Evolutionary conservation across 805 yeast genomes (phyloP).

Genomic region (Candida corydali): DNA sequence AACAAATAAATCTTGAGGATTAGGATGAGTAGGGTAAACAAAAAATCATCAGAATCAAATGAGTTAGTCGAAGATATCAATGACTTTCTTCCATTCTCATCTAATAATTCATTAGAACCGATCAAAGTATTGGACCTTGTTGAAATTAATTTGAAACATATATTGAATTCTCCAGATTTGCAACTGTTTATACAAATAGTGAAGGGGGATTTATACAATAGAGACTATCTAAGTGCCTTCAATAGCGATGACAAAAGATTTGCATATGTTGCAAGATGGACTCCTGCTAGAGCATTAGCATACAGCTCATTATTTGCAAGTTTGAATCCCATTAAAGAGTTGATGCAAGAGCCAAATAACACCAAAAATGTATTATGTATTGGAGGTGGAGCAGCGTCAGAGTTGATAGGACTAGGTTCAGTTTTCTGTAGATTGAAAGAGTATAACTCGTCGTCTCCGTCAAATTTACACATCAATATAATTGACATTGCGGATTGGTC

Average conservation of each 20-base stretch:
- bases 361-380: constrained; percentile 50
- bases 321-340: constrained; percentile 36
- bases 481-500: constrained; percentile 83
- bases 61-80: neutral
- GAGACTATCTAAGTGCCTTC: constrained; percentile 73
- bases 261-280: constrained; percentile 83
- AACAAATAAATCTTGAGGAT: neutral
- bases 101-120: constrained; percentile 30
- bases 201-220: constrained; percentile 61
- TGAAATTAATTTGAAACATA: constrained; percentile 25
- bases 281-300: constrained; percentile 75
- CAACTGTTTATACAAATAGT: constrained; percentile 57
- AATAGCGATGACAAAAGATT: constrained; percentile 55
- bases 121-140: constrained; percentile 34
- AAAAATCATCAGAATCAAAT: neutral
- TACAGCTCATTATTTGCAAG: constrained; percentile 64
- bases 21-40: neutral
- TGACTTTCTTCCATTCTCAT: constrained; percentile 27
- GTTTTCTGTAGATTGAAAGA: constrained; percentile 45
- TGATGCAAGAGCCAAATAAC: constrained; percentile 29
- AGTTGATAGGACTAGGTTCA: constrained; percentile 61
- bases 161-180: constrained; percentile 32
- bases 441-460: constrained; percentile 25
- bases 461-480: constrained; percentile 44
- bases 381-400: constrained; percentile 93